Base-by-base conservation (phyloP, 2,329 filamentous ascomycete species). In the Monilinia vaccinii-corymbosi region DNA sequence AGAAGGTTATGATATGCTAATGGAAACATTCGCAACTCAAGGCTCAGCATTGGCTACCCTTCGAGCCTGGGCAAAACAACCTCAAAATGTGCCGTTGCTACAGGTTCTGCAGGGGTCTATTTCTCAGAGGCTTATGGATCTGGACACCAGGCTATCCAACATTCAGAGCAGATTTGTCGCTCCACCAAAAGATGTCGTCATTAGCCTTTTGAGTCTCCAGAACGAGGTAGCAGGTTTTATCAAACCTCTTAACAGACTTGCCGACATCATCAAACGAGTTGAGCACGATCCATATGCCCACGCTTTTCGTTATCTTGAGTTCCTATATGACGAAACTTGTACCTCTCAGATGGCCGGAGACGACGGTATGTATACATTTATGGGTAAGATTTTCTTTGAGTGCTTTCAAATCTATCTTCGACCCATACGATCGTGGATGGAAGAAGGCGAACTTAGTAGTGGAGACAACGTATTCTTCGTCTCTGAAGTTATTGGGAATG, bases 371-470 rank as follows among this genome's bases (percentile, higher is more conserved):
- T 94, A 89, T 69, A 73, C 76, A 44, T 84, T 82, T 44, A 76
- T 94, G 6, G 83, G 84, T 1, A 75, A 76, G 0, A 78, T 94
- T 4, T 94, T 97, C 70, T 85, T 94, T 59, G 81, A 87, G 49
- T 96, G 90, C 69, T 87, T 97, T 61, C 82, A 85, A 60, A 84
- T 90, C 1, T 97, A 96, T 71, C 78, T 95, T 42, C 84, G 84
- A 44, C 89, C 91, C 0, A 87, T 97, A 48, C 81, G 86, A 40
- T 76, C 79, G 18, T 97, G 93, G 93, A 93, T 96, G 85, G 85
- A 90, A 67, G 80, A 83, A 42, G 93, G 93, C 0, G 82, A 85
- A 58, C 75, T 96, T 4, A 76, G 82, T 2, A 74, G 80, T 0
- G 79, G 79, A 1, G 85, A 91, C 65, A 83, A 83, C 62, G 80